phyloP scores from a whole-genome alignment of 352 stramenopile species.

The Pythium utonaiense region DNA sequence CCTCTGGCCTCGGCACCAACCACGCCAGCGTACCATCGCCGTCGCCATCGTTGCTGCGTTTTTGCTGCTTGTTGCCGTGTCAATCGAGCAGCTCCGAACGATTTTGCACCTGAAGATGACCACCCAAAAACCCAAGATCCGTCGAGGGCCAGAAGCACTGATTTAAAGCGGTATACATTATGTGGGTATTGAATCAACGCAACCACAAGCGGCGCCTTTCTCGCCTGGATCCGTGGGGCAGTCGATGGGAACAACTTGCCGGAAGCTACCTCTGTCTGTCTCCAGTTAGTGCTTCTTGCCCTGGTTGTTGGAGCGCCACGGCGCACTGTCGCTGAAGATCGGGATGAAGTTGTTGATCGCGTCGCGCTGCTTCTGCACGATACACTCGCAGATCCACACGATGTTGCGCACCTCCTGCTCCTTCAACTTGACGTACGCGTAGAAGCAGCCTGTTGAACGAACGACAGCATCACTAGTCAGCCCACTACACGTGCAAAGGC shows the following conservation, averaged over 20 bases:
- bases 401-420: constrained; percentile 99
- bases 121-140: constrained; percentile 11
- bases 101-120: neutral
- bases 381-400: constrained; percentile 99
- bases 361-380: constrained; percentile 98
- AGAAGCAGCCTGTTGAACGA: constrained; percentile 83
- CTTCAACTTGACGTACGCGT: constrained; percentile 99
- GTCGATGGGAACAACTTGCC: neutral
- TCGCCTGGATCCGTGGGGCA: neutral
- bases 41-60: neutral
- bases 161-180: constrained; percentile 4
- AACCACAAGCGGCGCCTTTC: neutral
- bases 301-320: constrained; percentile 82
- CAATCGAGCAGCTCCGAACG: neutral
- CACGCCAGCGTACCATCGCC: neutral
- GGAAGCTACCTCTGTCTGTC: neutral
- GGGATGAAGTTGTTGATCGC: constrained; percentile 99
- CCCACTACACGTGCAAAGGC: neutral
- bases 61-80: constrained; percentile 6
- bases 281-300: constrained; percentile 46
- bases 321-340: constrained; percentile 95
- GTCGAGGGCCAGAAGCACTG: neutral
- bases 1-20: neutral
- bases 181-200: constrained; percentile 2
- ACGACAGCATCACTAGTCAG: neutral